Percentiles rank a stretch among this genome's conserved stretches.
These are phyloP conservation scores for Fusarium acutatum DNA, from an alignment of 2,329 filamentous ascomycete genomes.

Conservation along the genomic window DNA sequence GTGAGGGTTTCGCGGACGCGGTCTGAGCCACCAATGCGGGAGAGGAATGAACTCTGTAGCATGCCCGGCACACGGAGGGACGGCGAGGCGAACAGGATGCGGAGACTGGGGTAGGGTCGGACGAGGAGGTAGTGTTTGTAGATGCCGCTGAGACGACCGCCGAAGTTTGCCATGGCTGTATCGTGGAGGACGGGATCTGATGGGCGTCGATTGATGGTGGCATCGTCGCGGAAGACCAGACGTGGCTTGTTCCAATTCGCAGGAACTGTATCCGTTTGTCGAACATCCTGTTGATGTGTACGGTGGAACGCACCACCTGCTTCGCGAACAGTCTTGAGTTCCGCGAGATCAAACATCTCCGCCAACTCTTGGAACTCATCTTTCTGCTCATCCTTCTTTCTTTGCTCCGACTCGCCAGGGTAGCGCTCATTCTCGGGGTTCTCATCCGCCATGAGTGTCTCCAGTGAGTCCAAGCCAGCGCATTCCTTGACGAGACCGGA, in stretches of 20 bases:
- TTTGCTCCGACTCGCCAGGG: slow-evolving; percentile 14
- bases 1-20: slow-evolving; percentile 58
- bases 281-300: slow-evolving; percentile 42
- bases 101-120: slow-evolving; percentile 70
- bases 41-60: slow-evolving; percentile 67
- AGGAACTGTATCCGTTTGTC: slow-evolving; percentile 51
- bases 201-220: slow-evolving; percentile 23
- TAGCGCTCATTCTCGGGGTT: slow-evolving; percentile 42
- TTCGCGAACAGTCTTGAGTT: slow-evolving; percentile 70
- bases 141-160: slow-evolving; percentile 42
- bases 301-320: slow-evolving; percentile 71
- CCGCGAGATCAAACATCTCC: slow-evolving; percentile 74
- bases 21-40: slow-evolving; percentile 60
- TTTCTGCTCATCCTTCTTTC: slow-evolving; percentile 36
- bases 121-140: slow-evolving; percentile 71
- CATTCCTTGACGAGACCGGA: slow-evolving; percentile 73
- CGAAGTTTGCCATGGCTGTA: slow-evolving; percentile 2
- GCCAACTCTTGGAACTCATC: slow-evolving; percentile 72
- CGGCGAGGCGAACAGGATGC: slow-evolving; percentile 75
- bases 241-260: slow-evolving; percentile 52
- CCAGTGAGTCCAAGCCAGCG: slow-evolving; percentile 70
- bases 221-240: slow-evolving; percentile 51
- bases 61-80: slow-evolving; percentile 73
- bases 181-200: slow-evolving; percentile 36
- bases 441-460: slow-evolving; percentile 51